These are phyloP conservation scores for Fusarium dlaminii DNA, from an alignment of 2,329 filamentous ascomycete genomes.

Conservation along the genomic window DNA sequence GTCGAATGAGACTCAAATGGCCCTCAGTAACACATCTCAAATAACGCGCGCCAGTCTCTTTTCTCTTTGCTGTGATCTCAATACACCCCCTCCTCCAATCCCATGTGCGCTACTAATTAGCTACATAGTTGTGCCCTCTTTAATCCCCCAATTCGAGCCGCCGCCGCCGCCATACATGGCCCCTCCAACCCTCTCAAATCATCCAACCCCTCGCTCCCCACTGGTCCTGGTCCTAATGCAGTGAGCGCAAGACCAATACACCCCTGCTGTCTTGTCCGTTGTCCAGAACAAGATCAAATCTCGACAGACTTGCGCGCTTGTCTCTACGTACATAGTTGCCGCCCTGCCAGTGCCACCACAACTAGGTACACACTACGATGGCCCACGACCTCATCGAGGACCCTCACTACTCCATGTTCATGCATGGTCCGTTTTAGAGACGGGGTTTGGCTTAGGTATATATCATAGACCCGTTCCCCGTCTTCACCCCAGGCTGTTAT, in stretches of 20 bases:
- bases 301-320: slow-evolving; percentile 44
- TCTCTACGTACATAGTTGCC: slow-evolving; percentile 39
- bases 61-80: slow-evolving; percentile 32
- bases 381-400: slow-evolving; percentile 41
- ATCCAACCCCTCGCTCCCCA: slow-evolving; percentile 46
- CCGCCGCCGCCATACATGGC: slow-evolving; percentile 43
- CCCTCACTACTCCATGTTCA: slow-evolving; percentile 52
- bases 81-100: slow-evolving; percentile 41
- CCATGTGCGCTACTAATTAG: slow-evolving; percentile 37
- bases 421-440: slow-evolving; percentile 47
- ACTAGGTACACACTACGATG: slow-evolving; percentile 38
- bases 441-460: slow-evolving; percentile 51
- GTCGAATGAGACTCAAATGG: slow-evolving; percentile 37
- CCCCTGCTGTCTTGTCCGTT: slow-evolving; percentile 43
- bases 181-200: slow-evolving; percentile 40
- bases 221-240: slow-evolving; percentile 44
- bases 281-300: slow-evolving; percentile 46
- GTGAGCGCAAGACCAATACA: slow-evolving; percentile 41
- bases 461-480: slow-evolving; percentile 57
- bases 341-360: slow-evolving; percentile 42
- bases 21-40: slow-evolving; percentile 37
- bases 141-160: slow-evolving; percentile 45
- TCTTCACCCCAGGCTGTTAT: slow-evolving; percentile 42
- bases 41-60: slow-evolving; percentile 36
- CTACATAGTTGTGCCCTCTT: slow-evolving; percentile 41